Conservation (phyloP, 208 protist genomes). For the Leishmania amazonensis region DNA sequence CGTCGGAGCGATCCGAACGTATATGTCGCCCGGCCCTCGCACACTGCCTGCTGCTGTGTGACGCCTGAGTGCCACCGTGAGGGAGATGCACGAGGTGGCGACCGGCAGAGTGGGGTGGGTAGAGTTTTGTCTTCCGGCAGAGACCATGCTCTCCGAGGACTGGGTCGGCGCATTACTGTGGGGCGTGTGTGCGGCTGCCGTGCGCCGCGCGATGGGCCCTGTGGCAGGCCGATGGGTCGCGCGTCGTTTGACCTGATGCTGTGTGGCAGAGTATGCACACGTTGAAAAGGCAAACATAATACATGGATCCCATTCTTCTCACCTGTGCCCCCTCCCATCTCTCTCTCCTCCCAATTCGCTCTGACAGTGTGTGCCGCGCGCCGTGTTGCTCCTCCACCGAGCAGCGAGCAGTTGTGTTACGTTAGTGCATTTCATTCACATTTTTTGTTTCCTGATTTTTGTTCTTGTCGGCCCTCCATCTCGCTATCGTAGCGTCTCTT, state of each 20-base stretch:
- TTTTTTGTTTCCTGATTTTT: no score
- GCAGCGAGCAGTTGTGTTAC: background rate
- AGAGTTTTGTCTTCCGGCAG: background rate
- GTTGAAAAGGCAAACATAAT: background rate
- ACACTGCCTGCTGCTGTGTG: background rate
- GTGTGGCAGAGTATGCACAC: background rate
- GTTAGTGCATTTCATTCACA: background rate
- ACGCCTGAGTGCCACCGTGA: no score
- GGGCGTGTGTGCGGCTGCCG: no score
- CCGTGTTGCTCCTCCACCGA: constrained; percentile 1
- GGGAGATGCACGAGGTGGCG: no score
- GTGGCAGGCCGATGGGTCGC: background rate
- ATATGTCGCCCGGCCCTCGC: background rate
- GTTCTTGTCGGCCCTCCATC: background rate
- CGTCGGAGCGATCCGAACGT: background rate
- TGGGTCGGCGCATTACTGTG: background rate
- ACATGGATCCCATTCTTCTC: background rate
- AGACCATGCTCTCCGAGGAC: no score
- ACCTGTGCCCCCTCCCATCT: background rate
- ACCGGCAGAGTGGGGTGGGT: no score
- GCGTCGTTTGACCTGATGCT: background rate
- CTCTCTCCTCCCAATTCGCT: background rate
- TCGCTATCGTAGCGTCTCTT: background rate
- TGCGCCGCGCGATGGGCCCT: background rate
- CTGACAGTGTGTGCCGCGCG: background rate